phyloP scores from a whole-genome alignment of 2,329 filamentous ascomycete genomes.

The Aspergillus ustus region DNA sequence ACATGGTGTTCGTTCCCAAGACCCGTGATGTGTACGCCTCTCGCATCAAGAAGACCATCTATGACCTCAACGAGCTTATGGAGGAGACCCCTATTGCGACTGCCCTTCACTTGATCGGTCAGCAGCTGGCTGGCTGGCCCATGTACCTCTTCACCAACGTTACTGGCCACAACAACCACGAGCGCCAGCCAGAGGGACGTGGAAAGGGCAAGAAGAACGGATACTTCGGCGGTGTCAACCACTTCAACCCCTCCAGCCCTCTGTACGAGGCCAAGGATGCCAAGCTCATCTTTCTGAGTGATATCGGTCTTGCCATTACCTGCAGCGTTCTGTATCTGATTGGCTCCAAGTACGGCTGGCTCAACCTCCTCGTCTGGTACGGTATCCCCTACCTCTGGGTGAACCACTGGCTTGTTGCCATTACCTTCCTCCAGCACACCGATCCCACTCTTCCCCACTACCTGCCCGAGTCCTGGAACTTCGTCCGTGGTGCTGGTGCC shows the following conservation, averaged over 20 bases:
- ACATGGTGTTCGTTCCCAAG: constrained; percentile 99
- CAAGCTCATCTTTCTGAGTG: constrained; percentile 82
- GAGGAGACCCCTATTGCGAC: constrained; percentile 94
- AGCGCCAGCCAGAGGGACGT: constrained; percentile 88
- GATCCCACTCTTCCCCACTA: constrained; percentile 95
- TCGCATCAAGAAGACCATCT: constrained; percentile 72
- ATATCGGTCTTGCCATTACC: constrained; percentile 75
- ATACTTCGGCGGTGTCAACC: constrained; percentile 80
- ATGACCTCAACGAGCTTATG: constrained; percentile 85
- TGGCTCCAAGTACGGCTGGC: constrained; percentile 77
- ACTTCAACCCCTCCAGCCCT: constrained; percentile 87
- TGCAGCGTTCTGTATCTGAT: constrained; percentile 68
- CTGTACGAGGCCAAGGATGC: constrained; percentile 91
- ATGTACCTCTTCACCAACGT: constrained; percentile 90
- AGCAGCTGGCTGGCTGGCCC: constrained; percentile 93
- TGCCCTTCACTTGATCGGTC: constrained; percentile 71
- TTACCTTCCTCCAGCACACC: constrained; percentile 97
- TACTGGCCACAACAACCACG: constrained; percentile 94
- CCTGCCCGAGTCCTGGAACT: constrained; percentile 84
- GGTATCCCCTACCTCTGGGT: constrained; percentile 95
- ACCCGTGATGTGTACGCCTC: constrained; percentile 81
- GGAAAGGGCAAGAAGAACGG: constrained; percentile 93
- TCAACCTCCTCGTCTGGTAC: constrained; percentile 94
- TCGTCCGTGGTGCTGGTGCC: constrained; percentile 87
- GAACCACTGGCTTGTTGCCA: constrained; percentile 99